A percentile compares a stretch with the other conserved stretches of the same genome.
phyloP scores from a whole-genome alignment of 2,329 filamentous ascomycete species.

The Endoconidiophora polonica region DNA sequence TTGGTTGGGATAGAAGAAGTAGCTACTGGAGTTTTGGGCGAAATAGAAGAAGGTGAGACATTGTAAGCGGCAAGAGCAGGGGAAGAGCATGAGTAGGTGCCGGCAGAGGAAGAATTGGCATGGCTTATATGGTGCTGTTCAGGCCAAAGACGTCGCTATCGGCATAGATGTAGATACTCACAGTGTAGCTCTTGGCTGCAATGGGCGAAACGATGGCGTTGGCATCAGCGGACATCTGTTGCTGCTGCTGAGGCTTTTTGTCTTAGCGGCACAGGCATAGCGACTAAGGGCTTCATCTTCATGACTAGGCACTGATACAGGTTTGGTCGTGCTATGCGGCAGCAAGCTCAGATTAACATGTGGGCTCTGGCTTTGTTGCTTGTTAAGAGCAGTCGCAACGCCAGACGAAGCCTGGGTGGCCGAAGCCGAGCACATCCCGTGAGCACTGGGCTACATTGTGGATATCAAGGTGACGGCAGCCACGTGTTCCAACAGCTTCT shows the following conservation, averaged over 20 bases:
- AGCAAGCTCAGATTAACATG: conserved; percentile 35
- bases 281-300: conserved; percentile 34
- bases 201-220: not conserved
- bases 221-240: not conserved
- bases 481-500: conserved; percentile 69
- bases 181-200: conserved; percentile 27
- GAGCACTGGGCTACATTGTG: conserved; percentile 16
- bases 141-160: conserved; percentile 50
- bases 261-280: conserved; percentile 24
- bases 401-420: conserved; percentile 12
- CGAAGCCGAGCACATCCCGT: no score
- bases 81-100: conserved; percentile 16
- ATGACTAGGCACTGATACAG: conserved; percentile 22
- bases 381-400: conserved; percentile 19
- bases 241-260: conserved; percentile 15
- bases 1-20: conserved; percentile 14
- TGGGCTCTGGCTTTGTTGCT: conserved; percentile 27
- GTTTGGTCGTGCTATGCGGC: conserved; percentile 40
- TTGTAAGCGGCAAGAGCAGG: conserved; percentile 11
- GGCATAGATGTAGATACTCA: conserved; percentile 53
- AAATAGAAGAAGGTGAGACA: conserved; percentile 14
- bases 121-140: conserved; percentile 44
- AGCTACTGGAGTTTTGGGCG: conserved; percentile 22
- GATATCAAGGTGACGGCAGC: conserved; percentile 49
- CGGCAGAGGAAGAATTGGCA: not conserved